Evolutionary conservation across 2,329 filamentous ascomycete species (phyloP), one percentile per base, ranked within the genome.

Genomic region (Diaporthe australafricana): DNA sequence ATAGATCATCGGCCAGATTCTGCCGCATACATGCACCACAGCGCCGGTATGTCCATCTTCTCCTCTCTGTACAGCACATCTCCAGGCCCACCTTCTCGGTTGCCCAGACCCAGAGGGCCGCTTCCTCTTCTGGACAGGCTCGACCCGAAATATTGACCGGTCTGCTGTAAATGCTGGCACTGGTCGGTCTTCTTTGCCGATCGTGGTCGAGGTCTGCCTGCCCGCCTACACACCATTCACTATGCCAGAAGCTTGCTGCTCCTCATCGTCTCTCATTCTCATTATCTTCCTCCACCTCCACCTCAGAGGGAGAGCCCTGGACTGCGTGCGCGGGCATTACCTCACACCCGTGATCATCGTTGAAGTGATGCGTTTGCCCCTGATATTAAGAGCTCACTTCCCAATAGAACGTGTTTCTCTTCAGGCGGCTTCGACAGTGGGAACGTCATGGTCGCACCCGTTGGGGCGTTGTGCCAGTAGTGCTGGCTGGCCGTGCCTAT

Each of bases 401-500:
- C 27, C 5, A 8, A 63, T 63, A 20, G 17, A 38, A 32, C 60
- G 22, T 63, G 27, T 22, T n/a, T 38, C 42, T 17, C 7, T 12
- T 16, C 6, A 48, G 14, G n/a, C 22, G 32, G 25, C 32, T 35
- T 48, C 42, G 57, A 63, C 30, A 27, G 38, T 27, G 40, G n/a
- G 30, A 17, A n/a, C 40, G 8, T 25, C 27, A 25, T 25, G 30
- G 6, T n/a, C 27, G 22, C 42, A 3, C n/a, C 56, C 65, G 27
- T 52, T 2, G 12, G 65, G 65, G 40, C 16, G 38, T 20, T 53
- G 5, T n/a, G 48, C 66, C 52, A 35, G 53, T 22, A 60, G 42
- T 69, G 66, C 42, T 60, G 53, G 66, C 66, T 27, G 42, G 40
- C 40, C 52, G 25, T 57, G 27, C 30, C 11, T 9, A 27, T 40